Percentiles rank a stretch among this genome's conserved stretches.
phyloP scores from a whole-genome alignment of 176 grass and related monocot species.

The Phoenix dactylifera region DNA sequence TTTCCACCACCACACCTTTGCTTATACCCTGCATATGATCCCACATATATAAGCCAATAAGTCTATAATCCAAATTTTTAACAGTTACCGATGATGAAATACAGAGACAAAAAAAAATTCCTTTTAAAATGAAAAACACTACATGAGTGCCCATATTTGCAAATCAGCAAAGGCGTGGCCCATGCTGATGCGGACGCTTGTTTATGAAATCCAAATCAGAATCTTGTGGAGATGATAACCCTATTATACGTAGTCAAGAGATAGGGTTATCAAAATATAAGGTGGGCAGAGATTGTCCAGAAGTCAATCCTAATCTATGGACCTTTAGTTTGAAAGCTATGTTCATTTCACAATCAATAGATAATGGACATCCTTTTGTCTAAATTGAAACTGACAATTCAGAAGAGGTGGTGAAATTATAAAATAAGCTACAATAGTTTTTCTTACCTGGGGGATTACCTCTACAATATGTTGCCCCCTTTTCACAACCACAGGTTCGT shows the following conservation, averaged over 20 bases:
- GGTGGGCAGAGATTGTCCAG: not conserved
- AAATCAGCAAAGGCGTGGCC: too few relatives aligned
- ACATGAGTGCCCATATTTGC: too few relatives aligned
- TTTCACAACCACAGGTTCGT: slow-evolving; percentile 21
- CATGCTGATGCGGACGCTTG: too few relatives aligned
- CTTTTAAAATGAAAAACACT: too few relatives aligned
- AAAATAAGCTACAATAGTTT: not conserved
- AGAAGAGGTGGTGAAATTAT: not conserved
- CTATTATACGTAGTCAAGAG: not conserved
- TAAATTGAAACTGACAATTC: not conserved
- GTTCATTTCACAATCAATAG: slow-evolving; percentile 1
- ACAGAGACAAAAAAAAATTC: too few relatives aligned
- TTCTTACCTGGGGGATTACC: slow-evolving; percentile 32
- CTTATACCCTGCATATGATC: slow-evolving; percentile 68
- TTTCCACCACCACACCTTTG: slow-evolving; percentile 77
- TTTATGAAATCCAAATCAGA: not conserved
- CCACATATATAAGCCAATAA: not conserved
- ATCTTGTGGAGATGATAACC: not conserved
- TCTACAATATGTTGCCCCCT: slow-evolving; percentile 28
- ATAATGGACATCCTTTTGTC: not conserved
- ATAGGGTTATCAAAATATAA: not conserved
- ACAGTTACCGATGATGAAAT: too few relatives aligned
- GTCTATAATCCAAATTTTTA: not conserved
- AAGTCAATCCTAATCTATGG: slow-evolving; percentile 12
- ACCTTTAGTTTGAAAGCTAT: slow-evolving; percentile 7